A percentile compares a stretch with the other conserved stretches of the same genome.
phyloP scores from a whole-genome alignment of 2,329 filamentous ascomycete species.

The Aspergillus sergii region DNA sequence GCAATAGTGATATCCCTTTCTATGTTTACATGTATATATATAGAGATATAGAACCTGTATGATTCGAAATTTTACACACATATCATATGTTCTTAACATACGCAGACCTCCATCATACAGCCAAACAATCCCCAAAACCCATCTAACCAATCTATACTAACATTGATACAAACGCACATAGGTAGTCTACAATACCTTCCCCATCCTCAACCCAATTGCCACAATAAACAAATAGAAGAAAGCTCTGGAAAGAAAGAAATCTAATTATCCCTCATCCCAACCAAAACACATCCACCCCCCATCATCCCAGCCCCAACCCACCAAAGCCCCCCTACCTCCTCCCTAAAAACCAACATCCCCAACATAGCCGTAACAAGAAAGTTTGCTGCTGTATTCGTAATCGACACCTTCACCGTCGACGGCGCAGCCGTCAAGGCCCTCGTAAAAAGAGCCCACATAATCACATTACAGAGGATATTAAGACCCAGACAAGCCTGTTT shows the following conservation, averaged over 20 bases:
- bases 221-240: neutral
- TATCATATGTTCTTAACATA: neutral
- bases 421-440: slow-evolving; percentile 61
- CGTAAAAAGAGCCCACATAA: slow-evolving; percentile 69
- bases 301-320: slow-evolving; percentile 63
- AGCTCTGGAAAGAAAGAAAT: neutral
- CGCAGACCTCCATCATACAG: neutral
- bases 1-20: neutral
- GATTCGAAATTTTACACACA: neutral
- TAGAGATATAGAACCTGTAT: neutral
- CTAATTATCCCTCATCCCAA: slow-evolving; percentile 57
- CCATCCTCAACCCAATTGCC: neutral
- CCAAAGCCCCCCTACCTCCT: slow-evolving; percentile 60
- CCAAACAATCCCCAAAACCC: neutral
- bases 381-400: slow-evolving; percentile 66
- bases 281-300: slow-evolving; percentile 64
- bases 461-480: slow-evolving; percentile 63
- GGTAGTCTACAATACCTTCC: neutral
- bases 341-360: slow-evolving; percentile 60
- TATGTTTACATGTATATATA: neutral
- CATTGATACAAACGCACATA: neutral
- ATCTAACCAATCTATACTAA: neutral
- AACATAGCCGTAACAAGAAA: slow-evolving; percentile 64
- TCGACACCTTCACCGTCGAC: slow-evolving; percentile 64
- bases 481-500: slow-evolving; percentile 60